phyloP scores from a whole-genome alignment of 1,284 basidiomycete species.

The Clitocybe nebularis region DNA sequence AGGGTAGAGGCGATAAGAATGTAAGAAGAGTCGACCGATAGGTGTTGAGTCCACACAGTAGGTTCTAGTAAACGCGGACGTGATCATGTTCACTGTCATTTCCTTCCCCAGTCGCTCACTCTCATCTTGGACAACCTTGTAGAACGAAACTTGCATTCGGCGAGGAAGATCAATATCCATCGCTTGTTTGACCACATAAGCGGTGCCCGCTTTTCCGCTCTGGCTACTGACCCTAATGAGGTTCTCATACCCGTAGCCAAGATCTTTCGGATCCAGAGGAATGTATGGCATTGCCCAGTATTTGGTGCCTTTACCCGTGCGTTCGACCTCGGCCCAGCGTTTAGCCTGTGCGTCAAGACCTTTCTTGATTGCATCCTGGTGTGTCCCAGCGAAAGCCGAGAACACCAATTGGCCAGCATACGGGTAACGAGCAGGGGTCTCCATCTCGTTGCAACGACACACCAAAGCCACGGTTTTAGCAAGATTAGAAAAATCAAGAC shows the following conservation, averaged over 20 bases:
- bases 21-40: slow-evolving; percentile 23
- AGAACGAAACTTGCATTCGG: slow-evolving; percentile 86
- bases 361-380: slow-evolving; percentile 94
- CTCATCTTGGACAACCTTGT: slow-evolving; percentile 82
- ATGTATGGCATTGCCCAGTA: slow-evolving; percentile 88
- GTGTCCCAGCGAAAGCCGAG: slow-evolving; percentile 88
- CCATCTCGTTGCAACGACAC: slow-evolving; percentile 82
- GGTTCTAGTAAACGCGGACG: slow-evolving; percentile 68
- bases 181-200: slow-evolving; percentile 83
- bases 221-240: slow-evolving; percentile 92
- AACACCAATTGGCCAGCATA: slow-evolving; percentile 92
- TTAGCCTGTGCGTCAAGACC: slow-evolving; percentile 75
- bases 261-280: slow-evolving; percentile 85
- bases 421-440: slow-evolving; percentile 84
- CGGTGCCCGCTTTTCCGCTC: slow-evolving; percentile 84
- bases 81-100: slow-evolving; percentile 46
- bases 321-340: slow-evolving; percentile 43
- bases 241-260: slow-evolving; percentile 88
- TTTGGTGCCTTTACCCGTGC: slow-evolving; percentile 46
- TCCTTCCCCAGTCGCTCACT: slow-evolving; percentile 84
- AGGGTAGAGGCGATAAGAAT: slow-evolving; percentile 23
- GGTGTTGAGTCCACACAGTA: slow-evolving; percentile 67
- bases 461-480: slow-evolving; percentile 81
- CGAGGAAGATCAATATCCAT: slow-evolving; percentile 82
- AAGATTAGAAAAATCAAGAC: slow-evolving; percentile 82